phyloP scores from a whole-genome alignment of 495 filamentous ascomycete genomes.

The Parathielavia appendiculata region DNA sequence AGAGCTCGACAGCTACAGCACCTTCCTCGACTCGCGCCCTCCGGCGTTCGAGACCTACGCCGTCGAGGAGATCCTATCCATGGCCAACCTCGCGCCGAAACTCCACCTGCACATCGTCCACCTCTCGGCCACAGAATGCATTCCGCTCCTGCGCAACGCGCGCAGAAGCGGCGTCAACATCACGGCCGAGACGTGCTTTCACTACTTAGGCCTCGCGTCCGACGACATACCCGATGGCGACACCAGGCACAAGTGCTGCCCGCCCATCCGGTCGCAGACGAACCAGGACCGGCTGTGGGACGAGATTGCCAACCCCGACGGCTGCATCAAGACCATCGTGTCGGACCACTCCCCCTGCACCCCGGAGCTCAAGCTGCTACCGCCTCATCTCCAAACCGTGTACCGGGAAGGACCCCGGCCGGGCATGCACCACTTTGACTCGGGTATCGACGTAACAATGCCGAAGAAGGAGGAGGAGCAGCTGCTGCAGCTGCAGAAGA shows the following conservation, averaged over 20 bases:
- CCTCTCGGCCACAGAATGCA: slow-evolving; percentile 86
- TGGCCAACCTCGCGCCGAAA: slow-evolving; percentile 73
- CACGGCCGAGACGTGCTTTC: slow-evolving; percentile 97
- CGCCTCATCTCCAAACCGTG: slow-evolving; percentile 49
- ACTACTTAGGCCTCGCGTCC: slow-evolving; percentile 88
- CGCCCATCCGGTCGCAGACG: slow-evolving; percentile 75
- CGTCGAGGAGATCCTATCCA: slow-evolving; percentile 75
- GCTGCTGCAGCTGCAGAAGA: slow-evolving; percentile 4
- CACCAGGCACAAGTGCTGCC: slow-evolving; percentile 96
- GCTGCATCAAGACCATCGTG: slow-evolving; percentile 90
- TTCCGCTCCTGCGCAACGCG: slow-evolving; percentile 78
- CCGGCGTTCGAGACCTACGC: slow-evolving; percentile 88
- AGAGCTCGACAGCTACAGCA: slow-evolving; percentile 73
- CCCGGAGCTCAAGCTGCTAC: slow-evolving; percentile 85
- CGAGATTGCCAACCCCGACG: slow-evolving; percentile 64
- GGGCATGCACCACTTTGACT: slow-evolving; percentile 41
- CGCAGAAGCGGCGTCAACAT: slow-evolving; percentile 76
- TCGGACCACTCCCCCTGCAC: slow-evolving; percentile 97
- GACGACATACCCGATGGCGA: slow-evolving; percentile 85
- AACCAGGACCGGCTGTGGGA: slow-evolving; percentile 91
- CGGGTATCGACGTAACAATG: slow-evolving; percentile 43
- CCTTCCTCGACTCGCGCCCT: slow-evolving; percentile 88
- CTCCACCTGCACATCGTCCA: slow-evolving; percentile 94
- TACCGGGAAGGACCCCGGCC: slow-evolving; percentile 27
- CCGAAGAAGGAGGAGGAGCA: slow-evolving; percentile 20